phyloP scores from a whole-genome alignment of 805 yeast species.

The Ogataea pignaliae region DNA sequence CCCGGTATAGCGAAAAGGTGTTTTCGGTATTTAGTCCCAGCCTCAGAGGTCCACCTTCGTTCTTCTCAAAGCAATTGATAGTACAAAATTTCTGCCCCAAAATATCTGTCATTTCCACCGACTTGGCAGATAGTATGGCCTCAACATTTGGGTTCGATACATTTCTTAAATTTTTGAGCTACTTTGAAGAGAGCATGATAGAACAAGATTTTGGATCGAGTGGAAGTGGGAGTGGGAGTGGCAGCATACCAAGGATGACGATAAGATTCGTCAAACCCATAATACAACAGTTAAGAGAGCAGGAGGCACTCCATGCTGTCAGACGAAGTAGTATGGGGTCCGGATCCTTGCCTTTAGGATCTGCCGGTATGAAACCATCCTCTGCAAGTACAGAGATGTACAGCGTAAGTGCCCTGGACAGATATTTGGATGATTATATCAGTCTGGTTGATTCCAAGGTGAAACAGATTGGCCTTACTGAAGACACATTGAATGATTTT shows the following conservation, averaged over 20 bases:
- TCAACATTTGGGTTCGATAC: constrained; percentile 12
- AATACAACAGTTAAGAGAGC: constrained; percentile 19
- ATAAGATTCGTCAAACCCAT: constrained; percentile 27
- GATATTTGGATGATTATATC: constrained; percentile 17
- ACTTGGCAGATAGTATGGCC: constrained; percentile 20
- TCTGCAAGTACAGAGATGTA: constrained; percentile 20
- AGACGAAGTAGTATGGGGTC: constrained; percentile 12
- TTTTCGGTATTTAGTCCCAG: constrained; percentile 16
- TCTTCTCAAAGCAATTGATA: constrained; percentile 25
- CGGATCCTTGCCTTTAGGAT: constrained; percentile 4
- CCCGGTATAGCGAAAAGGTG: constrained; percentile 16
- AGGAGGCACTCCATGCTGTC: constrained; percentile 10
- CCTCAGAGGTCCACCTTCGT: constrained; percentile 26
- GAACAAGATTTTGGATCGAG: constrained; percentile 16
- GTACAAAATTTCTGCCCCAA: constrained; percentile 29
- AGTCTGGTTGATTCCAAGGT: constrained; percentile 15
- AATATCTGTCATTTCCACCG: constrained; percentile 26
- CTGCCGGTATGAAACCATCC: constrained; percentile 3
- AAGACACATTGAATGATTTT: background rate
- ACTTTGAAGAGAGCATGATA: constrained; percentile 25
- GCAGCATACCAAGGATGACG: constrained; percentile 13
- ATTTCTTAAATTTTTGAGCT: constrained; percentile 21
- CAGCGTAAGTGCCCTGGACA: constrained; percentile 12
- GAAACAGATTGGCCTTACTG: constrained; percentile 1
- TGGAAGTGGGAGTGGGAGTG: background rate